Base-by-base conservation (phyloP, 139 green algal species). In the Volvox reticuliferus region DNA sequence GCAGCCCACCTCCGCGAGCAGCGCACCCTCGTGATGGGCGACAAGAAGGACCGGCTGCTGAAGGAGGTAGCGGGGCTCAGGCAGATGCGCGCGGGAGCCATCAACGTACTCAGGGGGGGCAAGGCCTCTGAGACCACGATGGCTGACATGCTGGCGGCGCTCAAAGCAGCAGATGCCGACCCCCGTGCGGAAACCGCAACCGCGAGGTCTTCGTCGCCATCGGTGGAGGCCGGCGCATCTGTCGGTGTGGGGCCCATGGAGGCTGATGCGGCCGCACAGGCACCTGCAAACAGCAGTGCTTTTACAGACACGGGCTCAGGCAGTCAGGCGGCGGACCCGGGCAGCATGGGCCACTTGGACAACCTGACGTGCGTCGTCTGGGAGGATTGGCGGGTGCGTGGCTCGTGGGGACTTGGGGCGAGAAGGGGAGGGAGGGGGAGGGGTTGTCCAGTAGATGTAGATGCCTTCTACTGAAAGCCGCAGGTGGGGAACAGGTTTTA, bases 1-100 rank as follows among this genome's bases (percentile, higher is more conserved):
- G 30, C 76, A 86, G 87, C 87, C 33, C 87, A 91, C 87, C 87
- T 91, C 12, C 87, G 87, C 32, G 87, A 91, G 62, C 87, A 91
- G 87, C 76, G 76, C 76, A 91, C 87, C 28, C 87, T 91, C 76
- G 87, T 91, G 28, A 86, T 86, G 76, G 76, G 87, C 87, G 87
- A 91, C 33, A 61, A 62, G n/a, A 91, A 91, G 87, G 76, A 91
- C 61, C 55, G 55, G 37, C 75, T 91, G 76, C 61, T 91, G 24
- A n/a, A 30, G 33, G 87, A 91, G 87, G 76, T 86, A 2, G 33
- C 76, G 76, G 76, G 12, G 73, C 86, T 90, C 50, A 77, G 86
- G 44, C 30, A 62, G 86, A 73, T 90, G 71, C 44, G 86, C 6
- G 50, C 14, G 24, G 86, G 86, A 6, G 18, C 5, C n/a, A 69